Evolutionary conservation across 2,329 filamentous ascomycete genomes (phyloP).

Genomic region (Alternaria rosae): DNA sequence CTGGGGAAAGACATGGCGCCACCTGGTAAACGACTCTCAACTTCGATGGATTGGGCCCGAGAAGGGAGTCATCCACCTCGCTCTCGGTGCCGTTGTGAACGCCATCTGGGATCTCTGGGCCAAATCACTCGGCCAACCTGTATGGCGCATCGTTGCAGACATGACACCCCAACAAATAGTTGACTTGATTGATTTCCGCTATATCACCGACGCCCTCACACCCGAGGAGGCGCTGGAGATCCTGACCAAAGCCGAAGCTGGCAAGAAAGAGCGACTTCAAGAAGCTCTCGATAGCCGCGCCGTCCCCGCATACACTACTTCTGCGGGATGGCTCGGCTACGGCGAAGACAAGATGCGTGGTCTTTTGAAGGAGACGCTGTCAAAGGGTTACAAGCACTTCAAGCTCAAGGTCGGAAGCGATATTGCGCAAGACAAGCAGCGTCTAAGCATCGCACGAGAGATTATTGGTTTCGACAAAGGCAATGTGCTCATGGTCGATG

Average conservation of each 20-base stretch:
- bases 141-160: slow-evolving; percentile 88
- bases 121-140: slow-evolving; percentile 82
- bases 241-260: slow-evolving; percentile 69
- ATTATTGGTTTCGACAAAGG: slow-evolving; percentile 83
- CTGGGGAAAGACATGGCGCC: slow-evolving; percentile 89
- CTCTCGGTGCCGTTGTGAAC: slow-evolving; percentile 87
- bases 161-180: slow-evolving; percentile 91
- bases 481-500: slow-evolving; percentile 90
- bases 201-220: slow-evolving; percentile 92
- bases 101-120: slow-evolving; percentile 97
- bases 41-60: slow-evolving; percentile 93
- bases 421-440: slow-evolving; percentile 73
- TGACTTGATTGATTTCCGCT: slow-evolving; percentile 88
- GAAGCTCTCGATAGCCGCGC: slow-evolving; percentile 77
- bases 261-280: slow-evolving; percentile 73
- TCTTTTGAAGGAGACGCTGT: slow-evolving; percentile 76
- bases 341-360: slow-evolving; percentile 84
- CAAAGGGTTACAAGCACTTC: slow-evolving; percentile 82
- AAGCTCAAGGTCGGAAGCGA: slow-evolving; percentile 87
- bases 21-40: slow-evolving; percentile 90
- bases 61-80: slow-evolving; percentile 93
- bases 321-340: slow-evolving; percentile 91
- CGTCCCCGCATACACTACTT: slow-evolving; percentile 90
- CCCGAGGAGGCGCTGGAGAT: slow-evolving; percentile 80
- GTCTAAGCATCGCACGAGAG: slow-evolving; percentile 76